Evolutionary conservation across 192 early-diverging fungal species (phyloP), one percentile per base, ranked within the genome.

Genomic region (Umbelopsis isabellina): DNA sequence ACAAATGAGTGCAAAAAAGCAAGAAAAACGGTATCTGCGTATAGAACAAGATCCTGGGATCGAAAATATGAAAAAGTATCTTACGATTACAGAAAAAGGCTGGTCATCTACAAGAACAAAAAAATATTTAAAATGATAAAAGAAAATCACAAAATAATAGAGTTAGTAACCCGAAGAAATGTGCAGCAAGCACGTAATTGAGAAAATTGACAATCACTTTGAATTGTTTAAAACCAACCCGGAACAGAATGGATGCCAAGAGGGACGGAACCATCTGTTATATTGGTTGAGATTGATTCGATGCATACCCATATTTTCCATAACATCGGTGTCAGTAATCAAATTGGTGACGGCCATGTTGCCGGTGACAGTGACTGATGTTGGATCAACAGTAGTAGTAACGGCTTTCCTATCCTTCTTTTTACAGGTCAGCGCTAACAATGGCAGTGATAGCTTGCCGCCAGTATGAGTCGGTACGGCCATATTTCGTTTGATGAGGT

Each of bases 211-310:
- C 37, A 35, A 35, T 61, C 55, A 61, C n/a, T 61, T 25, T 16
- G 48, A 49, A 6, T 49, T 21, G 20, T 16, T 49, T 3, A 15
- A 16, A 30, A 35, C 15, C 13, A 61, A 12, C 8, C 55, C 30
- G 6, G 55, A 61, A 30, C 55, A 61, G 16, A 61, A 61, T 15
- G 55, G 55, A 61, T 61, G 55, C 55, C 55, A 61, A 27, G 25
- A 33, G 30, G 55, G 16, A 35, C 23, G 55, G 30, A 61, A 61
- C 55, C 55, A 61, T 15, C 27, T 27, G 18, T 33, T 30, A 13
- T 61, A 25, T 16, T 61, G 55, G 33, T 30, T 22, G 25, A 16
- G 25, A 4, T 22, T 61, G 15, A 61, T 16, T 35, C 30, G 55
- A 18, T 18, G 27, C 55, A 61, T n/a, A 16, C 55, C 55, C 55